A percentile compares a stretch with the other conserved stretches of the same genome.
These are phyloP conservation scores for Penicillium sp. DNA, from an alignment of 2,329 filamentous ascomycete genomes.

Conservation along the genomic window DNA sequence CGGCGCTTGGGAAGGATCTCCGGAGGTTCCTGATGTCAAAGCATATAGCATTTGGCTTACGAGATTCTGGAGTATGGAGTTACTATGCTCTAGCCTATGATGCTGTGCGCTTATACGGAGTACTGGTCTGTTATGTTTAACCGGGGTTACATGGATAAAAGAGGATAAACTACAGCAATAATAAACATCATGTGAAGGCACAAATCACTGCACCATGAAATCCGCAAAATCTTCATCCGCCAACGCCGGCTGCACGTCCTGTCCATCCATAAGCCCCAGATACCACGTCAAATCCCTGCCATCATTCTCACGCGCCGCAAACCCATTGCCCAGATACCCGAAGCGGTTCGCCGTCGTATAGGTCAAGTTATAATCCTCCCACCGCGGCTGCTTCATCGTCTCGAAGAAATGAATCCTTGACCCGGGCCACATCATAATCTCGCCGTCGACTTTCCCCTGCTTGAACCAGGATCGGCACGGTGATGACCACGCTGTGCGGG, in stretches of 20 bases:
- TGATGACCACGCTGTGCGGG: slow-evolving; percentile 16
- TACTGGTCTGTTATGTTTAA: too few species aligned
- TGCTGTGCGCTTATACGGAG: too few species aligned
- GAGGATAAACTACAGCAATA: too few species aligned
- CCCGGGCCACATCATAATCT: slow-evolving; percentile 28
- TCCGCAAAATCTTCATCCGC: slow-evolving; percentile 3
- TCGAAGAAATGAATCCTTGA: slow-evolving; percentile 32
- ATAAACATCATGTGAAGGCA: too few species aligned
- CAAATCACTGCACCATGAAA: background rate
- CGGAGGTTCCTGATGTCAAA: too few species aligned
- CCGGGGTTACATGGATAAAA: too few species aligned
- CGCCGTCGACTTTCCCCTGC: slow-evolving; percentile 17
- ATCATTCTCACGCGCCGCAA: slow-evolving; percentile 26
- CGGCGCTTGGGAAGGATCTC: too few species aligned
- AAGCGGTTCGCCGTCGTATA: slow-evolving; percentile 26
- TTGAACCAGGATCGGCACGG: slow-evolving; percentile 22
- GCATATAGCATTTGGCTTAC: too few species aligned
- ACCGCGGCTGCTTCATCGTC: slow-evolving; percentile 28
- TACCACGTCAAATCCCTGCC: slow-evolving; percentile 17
- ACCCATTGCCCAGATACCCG: slow-evolving; percentile 27
- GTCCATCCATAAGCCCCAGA: background rate
- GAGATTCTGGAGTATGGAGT: too few species aligned
- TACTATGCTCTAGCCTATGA: too few species aligned
- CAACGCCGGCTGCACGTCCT: background rate
- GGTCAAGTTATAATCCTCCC: slow-evolving; percentile 31